phyloP scores from a whole-genome alignment of 192 early-diverging fungal genomes.

The Coemansia sp. region DNA sequence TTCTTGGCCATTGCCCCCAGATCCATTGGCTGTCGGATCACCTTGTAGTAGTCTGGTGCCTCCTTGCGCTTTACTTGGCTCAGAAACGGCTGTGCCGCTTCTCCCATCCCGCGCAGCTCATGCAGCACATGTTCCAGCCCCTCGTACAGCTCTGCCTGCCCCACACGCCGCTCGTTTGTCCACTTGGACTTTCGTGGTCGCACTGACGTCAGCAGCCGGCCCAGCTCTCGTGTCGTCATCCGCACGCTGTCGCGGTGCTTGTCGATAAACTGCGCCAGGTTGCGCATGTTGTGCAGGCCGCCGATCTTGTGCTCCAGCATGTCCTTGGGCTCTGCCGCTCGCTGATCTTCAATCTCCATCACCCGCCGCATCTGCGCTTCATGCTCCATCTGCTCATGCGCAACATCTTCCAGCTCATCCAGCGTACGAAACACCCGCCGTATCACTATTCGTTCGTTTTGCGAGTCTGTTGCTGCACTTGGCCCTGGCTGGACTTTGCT shows the following conservation, averaged over 20 bases:
- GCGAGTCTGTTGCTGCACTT: neutral
- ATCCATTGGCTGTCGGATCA: conserved; percentile 96
- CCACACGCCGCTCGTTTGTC: conserved; percentile 81
- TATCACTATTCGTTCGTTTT: neutral
- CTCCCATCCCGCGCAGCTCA: conserved; percentile 78
- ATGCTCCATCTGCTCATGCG: conserved; percentile 31
- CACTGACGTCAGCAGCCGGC: conserved; percentile 71
- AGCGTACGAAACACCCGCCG: conserved; percentile 42
- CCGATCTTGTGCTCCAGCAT: conserved; percentile 49
- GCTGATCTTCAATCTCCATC: conserved; percentile 21
- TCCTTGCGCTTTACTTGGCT: conserved; percentile 84
- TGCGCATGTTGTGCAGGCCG: conserved; percentile 56
- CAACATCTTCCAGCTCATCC: conserved; percentile 42
- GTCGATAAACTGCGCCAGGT: conserved; percentile 73
- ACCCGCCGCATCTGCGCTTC: conserved; percentile 27
- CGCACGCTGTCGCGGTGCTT: conserved; percentile 63
- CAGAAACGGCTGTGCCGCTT: conserved; percentile 81
- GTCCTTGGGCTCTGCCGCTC: conserved; percentile 43
- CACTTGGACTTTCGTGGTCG: conserved; percentile 83
- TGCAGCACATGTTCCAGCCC: conserved; percentile 80
- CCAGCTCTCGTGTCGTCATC: conserved; percentile 68
- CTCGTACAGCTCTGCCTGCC: conserved; percentile 90
- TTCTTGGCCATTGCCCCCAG: conserved; percentile 87
- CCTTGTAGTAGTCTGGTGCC: conserved; percentile 90
- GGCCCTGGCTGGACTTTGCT: neutral